These are phyloP conservation scores for Botrytis pseudocinerea DNA, from an alignment of 2,329 filamentous ascomycete genomes.

Conservation along the genomic window DNA sequence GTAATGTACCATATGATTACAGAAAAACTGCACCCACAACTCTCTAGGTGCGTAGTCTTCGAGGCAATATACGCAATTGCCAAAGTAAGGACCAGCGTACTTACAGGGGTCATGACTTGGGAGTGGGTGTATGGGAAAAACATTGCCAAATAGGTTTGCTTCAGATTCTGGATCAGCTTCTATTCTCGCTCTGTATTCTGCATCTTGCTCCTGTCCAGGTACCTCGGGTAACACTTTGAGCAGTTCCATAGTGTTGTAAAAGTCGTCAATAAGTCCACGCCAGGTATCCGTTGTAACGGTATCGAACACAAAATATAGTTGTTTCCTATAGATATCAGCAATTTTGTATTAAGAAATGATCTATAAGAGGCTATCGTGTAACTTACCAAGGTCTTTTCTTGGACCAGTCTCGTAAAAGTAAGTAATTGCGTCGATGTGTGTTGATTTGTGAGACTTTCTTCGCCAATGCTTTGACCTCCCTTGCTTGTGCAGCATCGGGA, in stretches of 20 bases:
- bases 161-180: slow-evolving; percentile 10
- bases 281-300: slow-evolving; percentile 21
- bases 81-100: not conserved
- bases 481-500: not conserved
- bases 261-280: slow-evolving; percentile 16
- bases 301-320: slow-evolving; percentile 28
- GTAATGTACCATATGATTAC: slow-evolving; percentile 29
- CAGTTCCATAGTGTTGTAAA: slow-evolving; percentile 22
- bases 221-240: not conserved
- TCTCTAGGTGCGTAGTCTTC: slow-evolving; percentile 13
- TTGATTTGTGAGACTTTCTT: slow-evolving; percentile 27
- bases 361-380: not conserved
- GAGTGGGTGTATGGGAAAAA: slow-evolving; percentile 18
- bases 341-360: not conserved
- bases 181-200: not conserved
- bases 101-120: slow-evolving; percentile 4
- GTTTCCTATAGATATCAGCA: slow-evolving; percentile 23
- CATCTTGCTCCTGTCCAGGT: not conserved
- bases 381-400: slow-evolving; percentile 29
- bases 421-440: slow-evolving; percentile 25
- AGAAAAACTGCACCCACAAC: slow-evolving; percentile 26
- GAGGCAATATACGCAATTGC: slow-evolving; percentile 24
- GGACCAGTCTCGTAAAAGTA: slow-evolving; percentile 30
- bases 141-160: slow-evolving; percentile 2
- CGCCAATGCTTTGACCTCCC: slow-evolving; percentile 4